Evolutionary conservation across 495 filamentous ascomycete species (phyloP), one percentile per base, ranked within the genome.

Genomic region (Parachaetomium inaequale): DNA sequence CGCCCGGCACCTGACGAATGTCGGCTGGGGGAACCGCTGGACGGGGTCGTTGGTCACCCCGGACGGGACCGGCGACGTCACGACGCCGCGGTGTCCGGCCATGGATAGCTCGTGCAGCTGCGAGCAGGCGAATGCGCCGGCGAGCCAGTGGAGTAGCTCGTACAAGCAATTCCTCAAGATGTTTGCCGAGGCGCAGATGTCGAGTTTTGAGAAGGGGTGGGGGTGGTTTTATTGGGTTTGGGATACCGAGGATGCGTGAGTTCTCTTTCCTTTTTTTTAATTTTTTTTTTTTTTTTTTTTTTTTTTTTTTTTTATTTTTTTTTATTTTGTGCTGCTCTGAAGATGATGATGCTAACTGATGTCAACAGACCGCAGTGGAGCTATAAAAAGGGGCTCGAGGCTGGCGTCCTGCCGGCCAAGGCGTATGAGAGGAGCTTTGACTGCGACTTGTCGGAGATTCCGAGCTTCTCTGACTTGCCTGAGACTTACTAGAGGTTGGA

Each of bases 211-310:
- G 73, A 84, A 86, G 47, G 90, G 88, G 7, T 93, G 89, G 86
- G 95, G 95, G 51, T 98, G 95, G 94, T 93, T 96, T 76, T 98
- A 98, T 77, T 99, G 95, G 95, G 96, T 92, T 25, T 81, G 78
- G 77, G 76, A 81, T 63, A 81, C 78, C n/a, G 78, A 81, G 70
- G 57, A 60, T 59, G 72, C 72, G 72, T 72, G 29, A 68, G 72
- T 71, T 28, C n/a, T 38, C 51, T 47, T 28, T 28, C 19, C 40
- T 51, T 52, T 32, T 47, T 32, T 46, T 31, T n/a, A n/a, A n/a
- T 32, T 47, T 32, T 46, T 31, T n/a, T n/a, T 17, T 45, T 17
- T 42, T 38, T 53, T 53, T 21, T 43, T 23, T 8, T 1, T 3
- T 49, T 6, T 25, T 21, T 31, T 47, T 38, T 25, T 36, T 40